These are phyloP conservation scores for Margaritispora aquatica DNA, from an alignment of 495 filamentous ascomycete species.

Conservation along the genomic window DNA sequence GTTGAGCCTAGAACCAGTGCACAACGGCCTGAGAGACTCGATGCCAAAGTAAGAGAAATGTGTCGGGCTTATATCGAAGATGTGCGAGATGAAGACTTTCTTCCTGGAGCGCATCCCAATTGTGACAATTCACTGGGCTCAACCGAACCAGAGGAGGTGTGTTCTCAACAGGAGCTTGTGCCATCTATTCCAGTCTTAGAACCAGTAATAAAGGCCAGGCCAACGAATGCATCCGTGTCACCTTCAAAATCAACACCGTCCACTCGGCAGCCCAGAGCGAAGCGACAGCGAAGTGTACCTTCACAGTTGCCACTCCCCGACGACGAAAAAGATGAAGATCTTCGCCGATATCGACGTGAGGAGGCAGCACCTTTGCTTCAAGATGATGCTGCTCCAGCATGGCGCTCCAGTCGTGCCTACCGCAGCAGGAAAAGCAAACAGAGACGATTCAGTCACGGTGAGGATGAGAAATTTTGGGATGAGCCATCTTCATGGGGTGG, in stretches of 20 bases:
- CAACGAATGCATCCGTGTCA: neutral
- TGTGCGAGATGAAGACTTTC: constrained; percentile 2
- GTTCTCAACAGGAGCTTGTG: neutral
- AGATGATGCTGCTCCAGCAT: neutral
- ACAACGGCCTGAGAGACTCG: neutral
- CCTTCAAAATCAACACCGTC: neutral
- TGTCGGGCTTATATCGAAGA: neutral
- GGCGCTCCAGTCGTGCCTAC: neutral
- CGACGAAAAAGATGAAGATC: neutral
- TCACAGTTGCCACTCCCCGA: neutral
- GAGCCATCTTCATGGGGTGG: neutral
- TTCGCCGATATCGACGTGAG: neutral
- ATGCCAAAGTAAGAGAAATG: neutral
- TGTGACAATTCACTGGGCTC: neutral
- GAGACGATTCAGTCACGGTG: neutral
- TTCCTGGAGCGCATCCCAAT: constrained; percentile 1
- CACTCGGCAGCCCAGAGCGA: neutral
- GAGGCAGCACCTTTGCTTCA: neutral
- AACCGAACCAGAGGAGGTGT: neutral
- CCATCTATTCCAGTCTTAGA: neutral
- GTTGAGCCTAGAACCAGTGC: neutral
- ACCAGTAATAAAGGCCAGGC: neutral
- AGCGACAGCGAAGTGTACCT: neutral
- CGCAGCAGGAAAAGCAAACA: neutral
- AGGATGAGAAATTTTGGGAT: neutral